These are phyloP conservation scores for Xylariaceae sp. DNA, from an alignment of 2,329 filamentous ascomycete genomes.

Conservation along the genomic window DNA sequence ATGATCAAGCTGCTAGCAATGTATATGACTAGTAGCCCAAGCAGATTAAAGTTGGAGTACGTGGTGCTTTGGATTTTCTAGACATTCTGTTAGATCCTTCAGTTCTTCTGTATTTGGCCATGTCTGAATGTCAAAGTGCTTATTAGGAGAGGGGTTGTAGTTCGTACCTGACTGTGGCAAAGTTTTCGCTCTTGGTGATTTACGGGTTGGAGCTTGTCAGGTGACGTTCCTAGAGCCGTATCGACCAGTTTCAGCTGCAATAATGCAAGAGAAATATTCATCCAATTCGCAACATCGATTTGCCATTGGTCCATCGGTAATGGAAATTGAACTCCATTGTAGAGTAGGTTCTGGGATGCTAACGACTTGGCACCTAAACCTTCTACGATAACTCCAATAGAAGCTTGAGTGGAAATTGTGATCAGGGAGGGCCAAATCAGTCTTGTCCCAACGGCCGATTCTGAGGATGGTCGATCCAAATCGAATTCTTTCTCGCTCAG, in stretches of 20 bases:
- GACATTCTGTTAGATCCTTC: background rate
- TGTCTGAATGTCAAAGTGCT: background rate
- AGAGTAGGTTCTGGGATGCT: background rate
- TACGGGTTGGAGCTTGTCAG: background rate
- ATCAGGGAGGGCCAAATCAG: background rate
- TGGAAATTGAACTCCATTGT: constrained; percentile 14
- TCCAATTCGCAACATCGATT: constrained; percentile 10
- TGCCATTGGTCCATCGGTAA: constrained; percentile 19
- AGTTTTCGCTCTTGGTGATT: background rate
- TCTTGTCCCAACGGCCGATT: background rate
- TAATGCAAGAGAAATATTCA: constrained; percentile 4
- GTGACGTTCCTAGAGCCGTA: background rate
- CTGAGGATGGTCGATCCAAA: background rate
- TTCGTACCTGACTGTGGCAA: background rate
- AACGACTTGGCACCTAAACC: background rate
- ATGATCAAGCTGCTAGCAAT: background rate
- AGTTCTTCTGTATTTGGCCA: background rate
- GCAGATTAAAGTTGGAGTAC: background rate
- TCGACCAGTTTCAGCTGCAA: constrained; percentile 8
- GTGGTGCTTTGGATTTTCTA: background rate
- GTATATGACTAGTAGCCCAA: background rate
- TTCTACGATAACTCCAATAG: background rate
- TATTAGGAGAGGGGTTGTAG: background rate
- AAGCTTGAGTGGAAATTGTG: background rate
- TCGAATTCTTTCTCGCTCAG: constrained; percentile 7